Percentiles rank a stretch among this genome's conserved stretches.
phyloP scores from a whole-genome alignment of 1,284 basidiomycete genomes.

The Leccinum huronense region DNA sequence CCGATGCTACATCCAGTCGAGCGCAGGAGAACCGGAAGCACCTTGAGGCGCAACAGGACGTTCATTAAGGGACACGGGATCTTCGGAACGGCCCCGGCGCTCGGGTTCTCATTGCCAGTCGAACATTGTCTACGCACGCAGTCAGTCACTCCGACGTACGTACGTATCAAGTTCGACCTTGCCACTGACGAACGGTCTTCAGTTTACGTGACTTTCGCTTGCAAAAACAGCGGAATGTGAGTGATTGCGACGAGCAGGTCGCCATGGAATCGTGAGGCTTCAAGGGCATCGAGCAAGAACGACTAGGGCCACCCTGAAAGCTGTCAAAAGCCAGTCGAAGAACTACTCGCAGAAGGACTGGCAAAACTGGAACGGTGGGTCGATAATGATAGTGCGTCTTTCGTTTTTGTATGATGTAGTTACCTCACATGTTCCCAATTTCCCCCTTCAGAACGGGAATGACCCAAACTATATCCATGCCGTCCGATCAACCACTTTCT shows the following conservation, averaged over 20 bases:
- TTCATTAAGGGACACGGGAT: slow-evolving; percentile 24
- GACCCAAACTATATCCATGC: slow-evolving; percentile 18
- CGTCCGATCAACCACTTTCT: too few species aligned
- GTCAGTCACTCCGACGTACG: slow-evolving; percentile 38
- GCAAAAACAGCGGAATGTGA: slow-evolving; percentile 54
- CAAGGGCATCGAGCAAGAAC: slow-evolving; percentile 47
- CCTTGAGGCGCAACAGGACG: slow-evolving; percentile 6
- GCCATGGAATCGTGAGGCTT: slow-evolving; percentile 36
- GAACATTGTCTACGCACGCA: slow-evolving; percentile 41
- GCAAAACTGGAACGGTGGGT: slow-evolving; percentile 49
- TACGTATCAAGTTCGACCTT: not conserved
- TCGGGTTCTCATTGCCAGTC: slow-evolving; percentile 8
- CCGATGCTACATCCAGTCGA: slow-evolving; percentile 15
- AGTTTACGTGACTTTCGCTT: slow-evolving; percentile 59
- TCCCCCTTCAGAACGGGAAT: slow-evolving; percentile 52
- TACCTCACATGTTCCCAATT: not conserved
- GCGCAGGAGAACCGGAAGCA: not conserved
- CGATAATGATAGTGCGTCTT: slow-evolving; percentile 53
- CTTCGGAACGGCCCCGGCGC: slow-evolving; percentile 5
- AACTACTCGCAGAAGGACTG: slow-evolving; percentile 49
- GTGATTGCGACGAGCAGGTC: slow-evolving; percentile 64
- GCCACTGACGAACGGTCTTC: slow-evolving; percentile 7
- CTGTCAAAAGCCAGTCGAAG: slow-evolving; percentile 53
- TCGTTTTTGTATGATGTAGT: not conserved
- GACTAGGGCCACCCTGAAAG: slow-evolving; percentile 49